Evolutionary conservation across 2,329 filamentous ascomycete genomes (phyloP), one percentile per base, ranked within the genome.

Genomic region (Zopfia rhizophila): DNA sequence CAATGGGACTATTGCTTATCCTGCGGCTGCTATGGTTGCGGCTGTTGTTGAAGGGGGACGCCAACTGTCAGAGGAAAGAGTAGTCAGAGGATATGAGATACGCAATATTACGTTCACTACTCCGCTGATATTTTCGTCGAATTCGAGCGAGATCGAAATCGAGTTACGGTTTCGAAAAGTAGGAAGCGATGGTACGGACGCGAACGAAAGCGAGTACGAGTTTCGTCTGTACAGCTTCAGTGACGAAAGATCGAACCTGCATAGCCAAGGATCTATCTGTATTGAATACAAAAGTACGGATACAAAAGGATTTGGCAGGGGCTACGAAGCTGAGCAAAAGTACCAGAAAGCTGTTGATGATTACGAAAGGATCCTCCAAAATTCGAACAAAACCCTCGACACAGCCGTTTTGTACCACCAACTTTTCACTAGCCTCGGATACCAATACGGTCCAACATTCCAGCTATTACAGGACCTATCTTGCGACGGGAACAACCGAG

Each of bases 11-110:
- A 53, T 56, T 7, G 16, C 72, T 6, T 71, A 60, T 38, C 71
- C 70, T 7, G 69, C 54, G 3, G 61, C 69, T 0, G 70, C 67
- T 2, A 65, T 67, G 40, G 17, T 73, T 2, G 50, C 55, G 3
- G 68, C 70, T 56, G 66, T 58, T 2, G 32, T 72, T 4, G 69
- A 73, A 55, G 71, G 65, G 6, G 56, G 48, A 7, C 38, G 41
- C 3, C 60, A 69, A 33, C 30, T 53, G n/a, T n/a, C n/a, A n/a
- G n/a, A n/a, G n/a, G n/a, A n/a, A n/a, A n/a, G n/a, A 55, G 28
- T n/a, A n/a, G n/a, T n/a, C n/a, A n/a, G n/a, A 27, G 32, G 32
- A 6, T 36, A 7, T 23, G 10, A 18, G 19, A 19, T 36, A 7
- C 12, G 22, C 8, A 7, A 36, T 16, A 18, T 21, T 8, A 36